phyloP scores from a whole-genome alignment of 768 basidiomycete genomes.

The Xerocomus brunneocitrinus region DNA sequence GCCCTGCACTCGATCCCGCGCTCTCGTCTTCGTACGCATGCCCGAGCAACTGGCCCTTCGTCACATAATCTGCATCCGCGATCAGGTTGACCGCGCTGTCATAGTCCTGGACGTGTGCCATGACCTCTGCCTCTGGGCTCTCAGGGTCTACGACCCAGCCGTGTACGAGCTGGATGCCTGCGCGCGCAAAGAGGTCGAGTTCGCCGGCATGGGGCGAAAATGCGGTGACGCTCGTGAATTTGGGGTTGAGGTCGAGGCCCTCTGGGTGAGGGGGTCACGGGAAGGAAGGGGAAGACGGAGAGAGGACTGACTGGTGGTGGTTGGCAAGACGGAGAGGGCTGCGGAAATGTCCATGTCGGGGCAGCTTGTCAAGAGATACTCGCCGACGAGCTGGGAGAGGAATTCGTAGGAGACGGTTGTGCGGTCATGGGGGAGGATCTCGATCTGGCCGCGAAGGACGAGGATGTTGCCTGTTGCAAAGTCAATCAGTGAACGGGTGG shows the following conservation, averaged over 20 bases:
- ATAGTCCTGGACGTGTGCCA: conserved; percentile 58
- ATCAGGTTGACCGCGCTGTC: conserved; percentile 71
- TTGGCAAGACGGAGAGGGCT: conserved; percentile 40
- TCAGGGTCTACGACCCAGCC: conserved; percentile 61
- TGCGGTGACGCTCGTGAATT: conserved; percentile 64
- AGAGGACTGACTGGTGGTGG: conserved; percentile 61
- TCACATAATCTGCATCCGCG: conserved; percentile 75
- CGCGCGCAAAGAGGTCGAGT: conserved; percentile 80
- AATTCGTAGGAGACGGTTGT: conserved; percentile 78
- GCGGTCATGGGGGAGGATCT: conserved; percentile 62
- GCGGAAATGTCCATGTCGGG: conserved; percentile 35
- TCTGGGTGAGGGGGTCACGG: conserved; percentile 34
- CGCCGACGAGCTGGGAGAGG: conserved; percentile 77
- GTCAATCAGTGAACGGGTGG: not conserved
- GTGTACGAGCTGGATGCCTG: conserved; percentile 76
- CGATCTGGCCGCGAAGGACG: conserved; percentile 77
- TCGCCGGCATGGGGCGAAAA: conserved; percentile 77
- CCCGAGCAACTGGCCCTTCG: conserved; percentile 55
- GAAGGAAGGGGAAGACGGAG: not conserved
- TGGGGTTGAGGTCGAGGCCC: conserved; percentile 87
- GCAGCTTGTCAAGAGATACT: conserved; percentile 63
- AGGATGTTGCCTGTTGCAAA: conserved; percentile 65
- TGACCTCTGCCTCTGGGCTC: conserved; percentile 51
- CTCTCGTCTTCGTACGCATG: conserved; percentile 31
- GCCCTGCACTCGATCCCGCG: conserved; percentile 15